A percentile compares a stretch with the other conserved stretches of the same genome.
Conservation (phyloP, 352 stramenopile genomes). For the Globisporangium splendens region DNA sequence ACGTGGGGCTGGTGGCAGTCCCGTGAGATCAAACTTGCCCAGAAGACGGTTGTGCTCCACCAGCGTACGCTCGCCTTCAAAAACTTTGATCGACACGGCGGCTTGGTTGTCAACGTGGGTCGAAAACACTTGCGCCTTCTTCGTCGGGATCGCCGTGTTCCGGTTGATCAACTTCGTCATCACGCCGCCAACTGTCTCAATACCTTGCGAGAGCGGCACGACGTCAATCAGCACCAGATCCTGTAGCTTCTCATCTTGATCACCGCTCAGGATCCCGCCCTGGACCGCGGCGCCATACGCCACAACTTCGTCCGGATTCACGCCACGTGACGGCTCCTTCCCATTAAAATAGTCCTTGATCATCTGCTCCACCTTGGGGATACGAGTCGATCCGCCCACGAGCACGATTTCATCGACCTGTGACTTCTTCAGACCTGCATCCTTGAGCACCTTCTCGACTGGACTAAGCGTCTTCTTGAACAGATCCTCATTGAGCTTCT, state of each 20-base stretch:
- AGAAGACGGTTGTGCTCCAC: constrained; percentile 99
- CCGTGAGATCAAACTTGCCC: constrained; percentile 98
- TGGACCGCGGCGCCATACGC: constrained; percentile 96
- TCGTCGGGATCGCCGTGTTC: constrained; percentile 97
- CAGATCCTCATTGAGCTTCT: no score
- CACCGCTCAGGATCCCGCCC: constrained; percentile 90
- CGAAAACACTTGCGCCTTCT: constrained; percentile 99
- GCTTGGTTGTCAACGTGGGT: constrained; percentile 99
- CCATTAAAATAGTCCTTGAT: constrained; percentile 99
- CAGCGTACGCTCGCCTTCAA: constrained; percentile 98
- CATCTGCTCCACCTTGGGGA: constrained; percentile 96
- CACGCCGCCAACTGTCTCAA: constrained; percentile 97
- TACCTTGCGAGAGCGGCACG: constrained; percentile 96
- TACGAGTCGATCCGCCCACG: constrained; percentile 97
- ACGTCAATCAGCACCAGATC: constrained; percentile 97
- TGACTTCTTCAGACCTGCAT: constrained; percentile 93
- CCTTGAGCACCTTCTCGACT: constrained; percentile 89
- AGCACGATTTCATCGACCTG: constrained; percentile 99
- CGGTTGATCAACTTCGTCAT: constrained; percentile 99
- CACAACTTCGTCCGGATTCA: constrained; percentile 98
- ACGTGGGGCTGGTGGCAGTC: constrained; percentile 96
- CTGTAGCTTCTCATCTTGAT: constrained; percentile 88
- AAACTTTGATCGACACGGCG: constrained; percentile 89
- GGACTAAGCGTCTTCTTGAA: no score
- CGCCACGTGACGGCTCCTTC: constrained; percentile 83